Evolutionary conservation across 2,329 filamentous ascomycete genomes (phyloP).

Genomic region (Coniochaeta sp.): DNA sequence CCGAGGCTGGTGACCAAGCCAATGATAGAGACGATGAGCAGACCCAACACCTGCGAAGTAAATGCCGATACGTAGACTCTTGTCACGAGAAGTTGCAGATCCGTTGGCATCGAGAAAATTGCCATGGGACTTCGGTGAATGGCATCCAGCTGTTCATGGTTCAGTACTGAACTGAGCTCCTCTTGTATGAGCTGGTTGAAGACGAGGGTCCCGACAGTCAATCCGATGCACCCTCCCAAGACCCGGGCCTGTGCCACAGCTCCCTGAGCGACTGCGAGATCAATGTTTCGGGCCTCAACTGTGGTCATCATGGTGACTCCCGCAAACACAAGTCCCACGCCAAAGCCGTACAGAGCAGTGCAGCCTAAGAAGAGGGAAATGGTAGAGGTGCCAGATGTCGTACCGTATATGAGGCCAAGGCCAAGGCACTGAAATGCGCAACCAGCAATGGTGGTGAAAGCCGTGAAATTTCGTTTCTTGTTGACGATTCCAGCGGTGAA

Average conservation of each 20-base stretch:
- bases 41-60: constrained; percentile 10
- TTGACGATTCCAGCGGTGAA: constrained; percentile 47
- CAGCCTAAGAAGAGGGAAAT: constrained; percentile 27
- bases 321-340: constrained; percentile 50
- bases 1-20: constrained; percentile 9
- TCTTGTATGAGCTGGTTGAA: constrained; percentile 37
- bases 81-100: constrained; percentile 4
- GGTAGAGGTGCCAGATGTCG: constrained; percentile 17
- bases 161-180: constrained; percentile 3
- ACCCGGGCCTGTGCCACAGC: constrained; percentile 53
- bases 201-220: constrained; percentile 51
- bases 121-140: constrained; percentile 11
- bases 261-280: constrained; percentile 51
- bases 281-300: constrained; percentile 37
- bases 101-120: constrained; percentile 4
- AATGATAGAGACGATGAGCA: constrained; percentile 9
- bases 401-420: constrained; percentile 34
- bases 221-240: constrained; percentile 50
- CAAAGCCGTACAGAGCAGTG: constrained; percentile 49
- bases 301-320: constrained; percentile 50
- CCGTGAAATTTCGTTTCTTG: constrained; percentile 45
- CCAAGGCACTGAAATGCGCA: constrained; percentile 45
- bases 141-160: constrained; percentile 4
- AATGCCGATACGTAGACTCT: constrained; percentile 12
- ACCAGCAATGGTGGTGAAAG: constrained; percentile 39